A percentile compares a stretch with the other conserved stretches of the same genome.
These are phyloP conservation scores for Heritiera littoralis DNA, from an alignment of 345 rosid genomes.

Conservation along the genomic window DNA sequence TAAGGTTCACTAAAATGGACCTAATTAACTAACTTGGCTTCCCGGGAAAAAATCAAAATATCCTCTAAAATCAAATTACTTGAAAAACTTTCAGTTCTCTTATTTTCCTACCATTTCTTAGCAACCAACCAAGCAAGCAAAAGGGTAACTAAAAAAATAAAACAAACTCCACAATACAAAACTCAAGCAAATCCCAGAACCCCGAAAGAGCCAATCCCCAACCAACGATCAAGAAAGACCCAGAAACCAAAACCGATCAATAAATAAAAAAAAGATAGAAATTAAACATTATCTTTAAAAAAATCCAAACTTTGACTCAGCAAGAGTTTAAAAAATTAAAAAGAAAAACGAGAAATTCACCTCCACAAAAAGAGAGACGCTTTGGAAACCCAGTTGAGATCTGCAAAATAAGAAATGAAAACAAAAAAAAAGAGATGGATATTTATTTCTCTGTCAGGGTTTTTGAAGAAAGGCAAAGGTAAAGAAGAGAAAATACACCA, in stretches of 20 bases:
- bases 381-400: slow-evolving; percentile 28
- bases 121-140: slow-evolving; percentile 26
- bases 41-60: neutral
- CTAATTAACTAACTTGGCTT: slow-evolving; percentile 20
- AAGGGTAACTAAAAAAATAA: neutral
- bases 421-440: neutral
- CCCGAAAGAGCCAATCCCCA: slow-evolving; percentile 5
- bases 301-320: slow-evolving; percentile 48
- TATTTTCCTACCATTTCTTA: slow-evolving; percentile 24
- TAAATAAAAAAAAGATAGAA: neutral
- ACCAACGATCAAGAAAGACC: slow-evolving; percentile 11
- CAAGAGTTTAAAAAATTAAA: slow-evolving; percentile 6
- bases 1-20: neutral
- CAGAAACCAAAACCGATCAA: neutral
- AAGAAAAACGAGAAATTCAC: slow-evolving; percentile 32
- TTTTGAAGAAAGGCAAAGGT: slow-evolving; percentile 16
- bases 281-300: neutral
- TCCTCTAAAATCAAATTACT: neutral
- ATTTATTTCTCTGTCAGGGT: neutral
- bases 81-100: neutral
- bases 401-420: slow-evolving; percentile 21
- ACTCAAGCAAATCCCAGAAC: neutral
- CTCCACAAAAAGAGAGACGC: neutral
- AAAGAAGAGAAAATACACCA: slow-evolving; percentile 14
- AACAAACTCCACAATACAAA: neutral